Percentiles rank a stretch among this genome's conserved stretches.
These are phyloP conservation scores for Fusarium armeniacum DNA, from an alignment of 2,329 filamentous ascomycete species.

Conservation along the genomic window DNA sequence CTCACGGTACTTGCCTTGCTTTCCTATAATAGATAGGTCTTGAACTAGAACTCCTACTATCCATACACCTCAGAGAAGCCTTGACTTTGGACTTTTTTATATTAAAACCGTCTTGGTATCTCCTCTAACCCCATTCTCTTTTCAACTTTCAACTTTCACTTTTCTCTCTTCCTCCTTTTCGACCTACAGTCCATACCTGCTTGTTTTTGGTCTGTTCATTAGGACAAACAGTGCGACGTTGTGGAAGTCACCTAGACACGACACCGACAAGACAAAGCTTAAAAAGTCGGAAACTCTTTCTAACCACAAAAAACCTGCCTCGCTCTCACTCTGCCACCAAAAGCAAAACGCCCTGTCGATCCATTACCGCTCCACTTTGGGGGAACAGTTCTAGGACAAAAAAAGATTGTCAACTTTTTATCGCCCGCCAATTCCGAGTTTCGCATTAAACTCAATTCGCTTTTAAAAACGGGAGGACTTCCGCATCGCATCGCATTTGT, in stretches of 20 bases:
- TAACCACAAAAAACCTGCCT: constrained; percentile 21
- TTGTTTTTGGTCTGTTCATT: constrained; percentile 15
- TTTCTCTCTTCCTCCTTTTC: background rate
- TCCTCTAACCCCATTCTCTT: constrained; percentile 26
- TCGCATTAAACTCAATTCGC: constrained; percentile 30
- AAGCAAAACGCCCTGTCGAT: constrained; percentile 41
- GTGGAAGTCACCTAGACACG: background rate
- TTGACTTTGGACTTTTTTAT: constrained; percentile 19
- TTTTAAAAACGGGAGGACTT: background rate
- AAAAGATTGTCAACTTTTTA: constrained; percentile 24
- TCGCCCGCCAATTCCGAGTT: constrained; percentile 20
- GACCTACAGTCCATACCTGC: background rate
- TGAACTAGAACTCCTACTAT: background rate
- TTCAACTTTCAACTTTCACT: background rate
- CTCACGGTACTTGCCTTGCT: background rate
- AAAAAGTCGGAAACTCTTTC: constrained; percentile 31
- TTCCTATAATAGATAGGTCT: background rate
- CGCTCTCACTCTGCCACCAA: constrained; percentile 20
- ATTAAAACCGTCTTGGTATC: constrained; percentile 28
- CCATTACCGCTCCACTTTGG: constrained; percentile 42
- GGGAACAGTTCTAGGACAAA: constrained; percentile 5
- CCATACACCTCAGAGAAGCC: constrained; percentile 22
- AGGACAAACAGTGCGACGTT: constrained; percentile 22
- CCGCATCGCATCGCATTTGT: constrained; percentile 13
- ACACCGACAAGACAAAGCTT: constrained; percentile 31